phyloP scores from a whole-genome alignment of 306 rosid genomes.

The Quercus suber region DNA sequence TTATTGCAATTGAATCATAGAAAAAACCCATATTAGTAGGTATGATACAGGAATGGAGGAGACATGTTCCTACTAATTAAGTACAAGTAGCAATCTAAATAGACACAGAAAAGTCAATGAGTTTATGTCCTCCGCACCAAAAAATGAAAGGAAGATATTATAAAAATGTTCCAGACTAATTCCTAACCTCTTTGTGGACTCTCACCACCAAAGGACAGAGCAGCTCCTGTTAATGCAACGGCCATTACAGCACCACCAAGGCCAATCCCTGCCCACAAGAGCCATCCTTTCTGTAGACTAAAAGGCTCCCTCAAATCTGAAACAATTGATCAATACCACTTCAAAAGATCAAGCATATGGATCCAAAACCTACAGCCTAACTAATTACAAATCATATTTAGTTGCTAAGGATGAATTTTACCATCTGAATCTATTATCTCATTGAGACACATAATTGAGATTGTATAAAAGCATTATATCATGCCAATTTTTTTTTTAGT shows the following conservation, averaged over 20 bases:
- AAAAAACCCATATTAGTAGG: background rate
- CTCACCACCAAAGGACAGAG: conserved; percentile 57
- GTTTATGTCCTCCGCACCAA: background rate
- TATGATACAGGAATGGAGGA: background rate
- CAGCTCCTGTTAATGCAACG: conserved; percentile 72
- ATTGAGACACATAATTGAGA: background rate
- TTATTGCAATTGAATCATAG: background rate
- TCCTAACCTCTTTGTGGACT: conserved; percentile 74
- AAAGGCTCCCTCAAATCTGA: conserved; percentile 86
- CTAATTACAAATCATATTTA: conserved; percentile 1
- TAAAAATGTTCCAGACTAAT: conserved; percentile 2
- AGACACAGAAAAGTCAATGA: background rate
- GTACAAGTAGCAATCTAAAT: background rate
- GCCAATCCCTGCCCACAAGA: conserved; percentile 95
- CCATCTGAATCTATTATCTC: background rate
- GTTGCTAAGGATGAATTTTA: background rate
- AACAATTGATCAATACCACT: conserved; percentile 18
- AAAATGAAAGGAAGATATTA: background rate
- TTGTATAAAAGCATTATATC: background rate
- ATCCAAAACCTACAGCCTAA: conserved; percentile 15
- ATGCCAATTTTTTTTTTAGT: background rate
- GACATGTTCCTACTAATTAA: background rate
- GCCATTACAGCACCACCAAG: conserved; percentile 73
- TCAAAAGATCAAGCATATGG: background rate
- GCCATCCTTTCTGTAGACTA: conserved; percentile 86